Evolutionary conservation across 2,329 filamentous ascomycete species (phyloP), one percentile per base, ranked within the genome.

Genomic region (Xylariaceae sp.): DNA sequence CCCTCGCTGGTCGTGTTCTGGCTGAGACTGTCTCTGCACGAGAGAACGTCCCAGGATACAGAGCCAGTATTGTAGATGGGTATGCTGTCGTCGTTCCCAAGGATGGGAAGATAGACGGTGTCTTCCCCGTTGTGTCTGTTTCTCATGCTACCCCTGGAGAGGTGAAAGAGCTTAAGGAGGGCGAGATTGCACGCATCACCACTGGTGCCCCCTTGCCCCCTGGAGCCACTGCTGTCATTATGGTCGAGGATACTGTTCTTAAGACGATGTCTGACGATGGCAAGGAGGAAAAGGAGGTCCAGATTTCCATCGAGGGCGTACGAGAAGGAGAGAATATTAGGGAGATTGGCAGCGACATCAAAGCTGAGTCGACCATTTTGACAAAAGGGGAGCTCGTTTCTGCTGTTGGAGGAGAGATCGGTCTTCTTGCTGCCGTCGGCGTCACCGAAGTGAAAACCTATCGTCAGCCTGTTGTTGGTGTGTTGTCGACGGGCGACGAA

Each of bases 1-100:
- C 76, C 1, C 77, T 97, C 0, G 83, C 93, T 1, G 91, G 91
- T 6, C 84, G 82, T 7, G 87, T 97, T 0, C 78, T 99, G 1
- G 92, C 93, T 0, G 86, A 92, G 70, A 88, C 96, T 66, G 87
- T 99, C 23, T 83, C 79, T 45, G 91, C 94, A 0, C 76, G 76
- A 3, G 93, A 97, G 71, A 85, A 88, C 6, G 94, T 99, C 0
- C 94, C 94, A 0, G 94, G 93, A 0, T 99, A 96, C 75, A 82
- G 92, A 60, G 94, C 94, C 15, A 97, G 93, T 71, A 97, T 97
- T 47, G 94, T 99, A 0, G 94, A 99, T 73, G 94, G 94, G 1
- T 99, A 99, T 70, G 94, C 94, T 2, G 83, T 96, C 0, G 85
- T 92, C 44, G 87, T 85, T 4, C 81, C 82, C 56, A 76, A 77